Evolutionary conservation across 225 moss, liverwort and hornwort species (phyloP), one percentile per base, ranked within the genome.

Genomic region (Straminergon stramineum): DNA sequence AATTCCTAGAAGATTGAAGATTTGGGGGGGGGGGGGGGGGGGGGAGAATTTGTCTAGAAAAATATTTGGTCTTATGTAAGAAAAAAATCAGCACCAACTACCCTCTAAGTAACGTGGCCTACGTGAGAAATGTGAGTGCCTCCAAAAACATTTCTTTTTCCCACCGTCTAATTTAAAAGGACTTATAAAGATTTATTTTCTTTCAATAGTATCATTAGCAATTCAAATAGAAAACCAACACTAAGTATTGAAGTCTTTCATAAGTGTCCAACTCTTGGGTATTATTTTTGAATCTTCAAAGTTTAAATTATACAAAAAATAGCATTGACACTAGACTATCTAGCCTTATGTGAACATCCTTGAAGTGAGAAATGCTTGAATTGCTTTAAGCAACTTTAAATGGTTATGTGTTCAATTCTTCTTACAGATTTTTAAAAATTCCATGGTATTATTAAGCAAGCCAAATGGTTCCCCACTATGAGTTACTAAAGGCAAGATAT

Each of bases 51-150:
- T 48, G 48, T 48, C 45, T 45, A 48, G 9, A 48, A 37, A 52
- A 20, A 32, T 20, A 52, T 3, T 20, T 0, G 0, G 3, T 21
- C 13, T 52, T 21, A 52, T 8, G 0, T 52, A 34, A 52, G 34
- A 75, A 52, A 52, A 7, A 52, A 32, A 52, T 4, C 11, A 75
- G 32, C 4, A 31, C 19, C 18, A 76, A 51, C 12, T 11, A 48
- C 11, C 17, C 4, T 75, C 11, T 48, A 31, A 48, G 48, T 48
- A 48, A 31, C 0, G 0, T 51, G 31, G 19, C 31, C 0, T 19
- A 2, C 27, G 8, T 26, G 4, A 37, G 0, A 28, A 17, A 27
- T 68, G n/a, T 21, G 9, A 43, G 9, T 43, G 27, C 27, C 4
- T 26, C 26, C 5, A 15, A 41, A 71, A 71, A 8, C 41, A 14